Evolutionary conservation across 148 eudicot genomes (phyloP).

Genomic region (Heliamphora exappendiculata): DNA sequence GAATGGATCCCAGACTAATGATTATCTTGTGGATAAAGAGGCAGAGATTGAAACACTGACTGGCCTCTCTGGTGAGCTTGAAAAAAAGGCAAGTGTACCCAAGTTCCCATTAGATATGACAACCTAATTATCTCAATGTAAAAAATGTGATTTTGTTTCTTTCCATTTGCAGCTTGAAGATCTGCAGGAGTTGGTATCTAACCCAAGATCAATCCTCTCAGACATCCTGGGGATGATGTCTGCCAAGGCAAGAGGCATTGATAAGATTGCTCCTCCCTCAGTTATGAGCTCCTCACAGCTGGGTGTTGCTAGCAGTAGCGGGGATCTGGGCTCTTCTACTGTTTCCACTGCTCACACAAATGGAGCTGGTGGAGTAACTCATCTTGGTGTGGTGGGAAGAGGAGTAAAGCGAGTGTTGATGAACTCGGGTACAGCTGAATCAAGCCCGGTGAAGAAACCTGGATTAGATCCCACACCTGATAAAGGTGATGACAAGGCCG

Average conservation of each 20-base stretch:
- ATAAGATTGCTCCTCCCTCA: constrained; percentile 26
- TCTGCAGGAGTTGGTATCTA: constrained; percentile 66
- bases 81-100: constrained; percentile 65
- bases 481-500: constrained; percentile 38
- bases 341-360: constrained; percentile 64
- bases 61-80: constrained; percentile 61
- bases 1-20: constrained; percentile 25
- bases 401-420: constrained; percentile 74
- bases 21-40: constrained; percentile 41
- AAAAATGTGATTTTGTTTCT: neutral
- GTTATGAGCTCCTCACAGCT: constrained; percentile 49
- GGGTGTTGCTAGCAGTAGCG: constrained; percentile 32
- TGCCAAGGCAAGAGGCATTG: constrained; percentile 53
- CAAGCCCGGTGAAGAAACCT: constrained; percentile 51
- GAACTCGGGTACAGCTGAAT: constrained; percentile 34
- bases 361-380: constrained; percentile 58
- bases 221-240: constrained; percentile 62
- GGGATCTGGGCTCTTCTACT: constrained; percentile 49
- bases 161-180: constrained; percentile 70
- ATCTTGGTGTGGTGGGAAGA: constrained; percentile 90
- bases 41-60: constrained; percentile 60
- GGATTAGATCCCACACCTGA: constrained; percentile 38
- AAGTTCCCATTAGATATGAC: neutral
- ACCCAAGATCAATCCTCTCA: constrained; percentile 62
- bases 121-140: neutral